phyloP scores from a whole-genome alignment of 768 basidiomycete genomes.

The Strobilomyces dryophilus region DNA sequence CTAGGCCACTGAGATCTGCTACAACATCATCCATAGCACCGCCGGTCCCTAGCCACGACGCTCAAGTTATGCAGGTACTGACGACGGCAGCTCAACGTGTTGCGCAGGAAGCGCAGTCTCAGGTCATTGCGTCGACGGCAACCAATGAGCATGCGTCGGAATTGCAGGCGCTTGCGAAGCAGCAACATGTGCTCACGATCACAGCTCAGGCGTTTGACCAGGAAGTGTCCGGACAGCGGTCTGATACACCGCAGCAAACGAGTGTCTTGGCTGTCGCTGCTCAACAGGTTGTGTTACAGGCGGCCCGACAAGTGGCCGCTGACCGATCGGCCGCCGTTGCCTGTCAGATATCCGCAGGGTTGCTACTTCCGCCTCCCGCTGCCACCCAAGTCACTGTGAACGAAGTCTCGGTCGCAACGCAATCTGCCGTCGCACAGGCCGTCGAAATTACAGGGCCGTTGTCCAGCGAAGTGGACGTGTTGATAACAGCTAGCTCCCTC shows the following conservation, averaged over 20 bases:
- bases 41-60: conserved; percentile 47
- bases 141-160: conserved; percentile 45
- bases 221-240: conserved; percentile 54
- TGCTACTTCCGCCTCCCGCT: conserved; percentile 30
- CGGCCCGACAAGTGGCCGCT: conserved; percentile 56
- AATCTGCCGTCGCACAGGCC: conserved; percentile 78
- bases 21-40: conserved; percentile 28
- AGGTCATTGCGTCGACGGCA: conserved; percentile 50
- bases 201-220: conserved; percentile 75
- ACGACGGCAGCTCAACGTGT: conserved; percentile 76
- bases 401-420: conserved; percentile 58
- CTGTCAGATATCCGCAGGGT: conserved; percentile 37
- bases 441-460: conserved; percentile 70
- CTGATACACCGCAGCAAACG: conserved; percentile 43
- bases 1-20: conserved; percentile 31
- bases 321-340: conserved; percentile 45
- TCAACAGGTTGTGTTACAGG: conserved; percentile 77
- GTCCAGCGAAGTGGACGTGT: conserved; percentile 77
- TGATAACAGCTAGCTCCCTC: conserved; percentile 62
- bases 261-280: conserved; percentile 69
- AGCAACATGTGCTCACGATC: conserved; percentile 71
- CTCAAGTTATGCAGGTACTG: conserved; percentile 73
- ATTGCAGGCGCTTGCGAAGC: conserved; percentile 69
- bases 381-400: conserved; percentile 47
- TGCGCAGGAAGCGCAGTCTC: conserved; percentile 67